Base-by-base conservation (phyloP, 1,139 yeast genomes). In the Suhomyces bolitotheri region DNA sequence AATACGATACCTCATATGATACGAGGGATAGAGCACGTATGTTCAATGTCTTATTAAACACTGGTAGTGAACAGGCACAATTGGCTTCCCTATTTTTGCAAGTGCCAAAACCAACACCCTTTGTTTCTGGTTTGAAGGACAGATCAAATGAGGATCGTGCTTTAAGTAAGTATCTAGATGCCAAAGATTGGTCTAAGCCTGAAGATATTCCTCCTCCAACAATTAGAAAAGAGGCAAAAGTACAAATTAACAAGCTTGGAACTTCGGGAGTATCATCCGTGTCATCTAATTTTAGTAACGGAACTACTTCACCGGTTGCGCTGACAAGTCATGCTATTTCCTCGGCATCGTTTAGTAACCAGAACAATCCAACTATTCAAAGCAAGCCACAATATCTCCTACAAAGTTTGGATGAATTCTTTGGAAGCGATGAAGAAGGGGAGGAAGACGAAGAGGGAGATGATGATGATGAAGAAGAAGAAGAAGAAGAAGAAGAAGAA, bases 21-120 rank as follows among this genome's bases (percentile, higher is more conserved):
- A 77, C 87, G 0, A 73, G 98, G 43, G 98, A 94, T 53, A 73
- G 94, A 39, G 87, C 96, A 0, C 71, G 98, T 44, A 72, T 84
- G 68, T 68, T 88, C 27, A 66, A 76, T 24, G 76, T 80, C 1
- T 73, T 73, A 30, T 68, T 73, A 27, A 59, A 62, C 34, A 51
- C 60, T 2, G 62, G 63, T 39, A 62, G 41, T 27, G 59, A 57
- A 19, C 61, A 65, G 39, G 54, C 59, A 7, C 80, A 81, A 44
- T 66, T 94, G 45, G 92, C 95, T 0, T 71, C 85, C 0, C 66
- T 94, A 28, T 68, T 92, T 38, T 70, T 92, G 24, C 96, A 89
- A 52, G 92, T 86, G 0, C 88, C 94, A 3, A 89, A 90, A 50
- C 88, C 86, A 0, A 62, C 80, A 34, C 85, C 87, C 1, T 45